These are phyloP conservation scores for Lactuca saligna DNA, from an alignment of 129 eudicot species.

Conservation along the genomic window DNA sequence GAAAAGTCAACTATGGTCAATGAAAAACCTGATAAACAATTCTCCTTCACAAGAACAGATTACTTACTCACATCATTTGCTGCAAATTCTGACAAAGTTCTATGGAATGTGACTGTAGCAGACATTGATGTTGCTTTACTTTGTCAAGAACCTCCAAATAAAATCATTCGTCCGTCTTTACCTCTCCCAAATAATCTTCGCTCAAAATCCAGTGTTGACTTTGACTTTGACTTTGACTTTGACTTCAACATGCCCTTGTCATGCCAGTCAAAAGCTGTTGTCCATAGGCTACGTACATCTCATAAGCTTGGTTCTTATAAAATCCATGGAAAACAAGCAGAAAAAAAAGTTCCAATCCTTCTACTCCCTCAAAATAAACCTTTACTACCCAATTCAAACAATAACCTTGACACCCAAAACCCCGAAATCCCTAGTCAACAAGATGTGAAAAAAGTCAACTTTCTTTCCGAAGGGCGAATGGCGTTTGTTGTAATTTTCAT, in stretches of 20 bases:
- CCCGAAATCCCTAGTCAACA: constrained; percentile 16
- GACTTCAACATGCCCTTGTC: constrained; percentile 62
- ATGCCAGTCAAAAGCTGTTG: constrained; percentile 64
- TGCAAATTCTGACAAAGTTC: constrained; percentile 53
- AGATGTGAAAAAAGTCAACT: constrained; percentile 29
- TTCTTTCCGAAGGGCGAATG: constrained; percentile 25
- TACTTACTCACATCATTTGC: constrained; percentile 59
- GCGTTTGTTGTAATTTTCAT: constrained; percentile 27
- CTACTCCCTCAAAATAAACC: constrained; percentile 37
- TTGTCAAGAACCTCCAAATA: constrained; percentile 61
- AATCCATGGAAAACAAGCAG: constrained; percentile 32
- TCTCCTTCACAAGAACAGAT: constrained; percentile 84
- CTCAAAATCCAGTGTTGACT: constrained; percentile 43
- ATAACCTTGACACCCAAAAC: constrained; percentile 28
- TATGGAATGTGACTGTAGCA: constrained; percentile 83
- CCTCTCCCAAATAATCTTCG: constrained; percentile 29
- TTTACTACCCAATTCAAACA: constrained; percentile 32
- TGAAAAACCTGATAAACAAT: constrained; percentile 42
- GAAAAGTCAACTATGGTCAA: constrained; percentile 19
- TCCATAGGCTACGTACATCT: constrained; percentile 55
- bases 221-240: not conserved
- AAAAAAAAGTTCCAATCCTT: constrained; percentile 39
- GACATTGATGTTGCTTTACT: constrained; percentile 70
- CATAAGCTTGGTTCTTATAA: constrained; percentile 36
- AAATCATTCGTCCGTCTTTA: constrained; percentile 29